Evolutionary conservation across 2,329 filamentous ascomycete species (phyloP).

Genomic region (Amauroascus niger): DNA sequence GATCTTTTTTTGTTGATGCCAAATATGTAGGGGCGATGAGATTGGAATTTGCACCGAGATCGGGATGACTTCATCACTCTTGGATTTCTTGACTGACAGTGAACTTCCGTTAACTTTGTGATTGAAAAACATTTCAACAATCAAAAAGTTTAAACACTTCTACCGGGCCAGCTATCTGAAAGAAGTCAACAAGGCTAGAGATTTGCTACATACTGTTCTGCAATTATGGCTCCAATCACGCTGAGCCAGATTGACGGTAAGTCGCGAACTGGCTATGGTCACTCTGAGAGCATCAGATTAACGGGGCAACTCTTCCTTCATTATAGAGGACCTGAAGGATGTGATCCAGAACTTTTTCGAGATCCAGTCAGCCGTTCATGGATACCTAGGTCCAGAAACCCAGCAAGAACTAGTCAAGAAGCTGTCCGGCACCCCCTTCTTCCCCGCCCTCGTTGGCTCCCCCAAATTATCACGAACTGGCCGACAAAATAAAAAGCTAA

Average conservation of each 20-base stretch:
- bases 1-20: no score
- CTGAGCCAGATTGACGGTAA: slow-evolving; percentile 30
- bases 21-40: no score
- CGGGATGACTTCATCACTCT: no score
- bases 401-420: slow-evolving; percentile 50
- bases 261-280: neutral
- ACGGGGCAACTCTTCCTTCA: slow-evolving; percentile 4
- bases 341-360: slow-evolving; percentile 55
- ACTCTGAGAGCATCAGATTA: slow-evolving; percentile 16
- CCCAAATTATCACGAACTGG: no score
- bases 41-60: neutral
- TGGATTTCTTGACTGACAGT: no score
- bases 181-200: neutral
- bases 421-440: slow-evolving; percentile 36
- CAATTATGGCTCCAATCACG: slow-evolving; percentile 29
- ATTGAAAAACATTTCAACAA: no score
- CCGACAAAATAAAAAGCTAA: no score
- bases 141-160: no score
- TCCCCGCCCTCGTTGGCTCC: no score
- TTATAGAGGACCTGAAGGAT: slow-evolving; percentile 47
- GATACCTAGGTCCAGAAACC: slow-evolving; percentile 49
- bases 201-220: neutral
- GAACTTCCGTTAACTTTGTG: no score
- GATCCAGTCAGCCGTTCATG: slow-evolving; percentile 49
- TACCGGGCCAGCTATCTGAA: no score